phyloP scores from a whole-genome alignment of 78 protist species.

The Dictyostelium discoideum region dicty_2.7 NC_007091.3:3579001-3579500 shows the following conservation, averaged over 20 bases:
- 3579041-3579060: neutral
- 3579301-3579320: neutral
- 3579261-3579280: neutral
- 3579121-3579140: constrained; percentile 1
- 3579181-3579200: neutral
- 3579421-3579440: neutral
- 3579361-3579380: neutral
- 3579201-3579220: neutral
- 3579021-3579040: neutral
- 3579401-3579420: neutral
- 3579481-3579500: neutral
- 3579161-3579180: neutral
- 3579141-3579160: neutral
- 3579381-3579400: neutral
- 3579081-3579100: neutral
- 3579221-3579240: neutral
- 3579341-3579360: constrained; percentile 19
- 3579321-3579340: constrained; percentile 7
- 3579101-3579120: neutral
- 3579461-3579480: neutral
- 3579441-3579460: neutral
- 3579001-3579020: neutral
- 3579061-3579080: neutral
- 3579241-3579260: neutral
- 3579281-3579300: neutral